Percentiles rank a stretch among this genome's conserved stretches.
Conservation (phyloP, 2,329 filamentous ascomycete genomes). For the Canariomyces notabilis region DNA sequence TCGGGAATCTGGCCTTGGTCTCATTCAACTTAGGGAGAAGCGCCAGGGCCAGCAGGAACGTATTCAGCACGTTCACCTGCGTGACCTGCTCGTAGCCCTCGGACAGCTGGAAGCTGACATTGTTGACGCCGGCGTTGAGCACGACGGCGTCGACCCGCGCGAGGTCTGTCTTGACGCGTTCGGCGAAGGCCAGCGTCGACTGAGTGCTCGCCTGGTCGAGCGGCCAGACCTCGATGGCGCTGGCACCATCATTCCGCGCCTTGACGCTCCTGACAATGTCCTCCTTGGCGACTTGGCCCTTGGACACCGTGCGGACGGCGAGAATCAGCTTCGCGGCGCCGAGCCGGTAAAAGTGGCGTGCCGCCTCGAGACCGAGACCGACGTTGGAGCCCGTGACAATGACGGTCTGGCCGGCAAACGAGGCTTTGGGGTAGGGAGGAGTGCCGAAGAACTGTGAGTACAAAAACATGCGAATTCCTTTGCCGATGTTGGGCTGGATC, state of each 20-base stretch:
- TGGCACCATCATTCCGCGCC: neutral
- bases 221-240: conserved; percentile 31
- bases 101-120: neutral
- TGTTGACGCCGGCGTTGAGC: conserved; percentile 31
- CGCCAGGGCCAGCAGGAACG: conserved; percentile 41
- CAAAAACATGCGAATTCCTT: too few species aligned
- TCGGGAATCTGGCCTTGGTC: conserved; percentile 21
- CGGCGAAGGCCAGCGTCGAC: conserved; percentile 36
- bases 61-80: conserved; percentile 47
- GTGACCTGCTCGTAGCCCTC: conserved; percentile 38
- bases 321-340: conserved; percentile 36
- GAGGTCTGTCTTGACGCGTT: conserved; percentile 27
- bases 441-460: too few species aligned
- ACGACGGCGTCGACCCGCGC: conserved; percentile 36
- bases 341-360: conserved; percentile 33
- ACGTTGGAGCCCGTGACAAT: conserved; percentile 40
- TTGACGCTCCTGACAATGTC: conserved; percentile 14
- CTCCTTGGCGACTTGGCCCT: conserved; percentile 27
- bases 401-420: conserved; percentile 26
- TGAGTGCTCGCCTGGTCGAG: conserved; percentile 37
- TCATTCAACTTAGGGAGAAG: conserved; percentile 41
- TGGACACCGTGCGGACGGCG: conserved; percentile 32
- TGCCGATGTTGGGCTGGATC: too few species aligned
- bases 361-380: conserved; percentile 38
- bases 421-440: conserved; percentile 2